A percentile compares a stretch with the other conserved stretches of the same genome.
Conservation (phyloP, 2,329 filamentous ascomycete genomes). For the Huntiella omanensis region DNA sequence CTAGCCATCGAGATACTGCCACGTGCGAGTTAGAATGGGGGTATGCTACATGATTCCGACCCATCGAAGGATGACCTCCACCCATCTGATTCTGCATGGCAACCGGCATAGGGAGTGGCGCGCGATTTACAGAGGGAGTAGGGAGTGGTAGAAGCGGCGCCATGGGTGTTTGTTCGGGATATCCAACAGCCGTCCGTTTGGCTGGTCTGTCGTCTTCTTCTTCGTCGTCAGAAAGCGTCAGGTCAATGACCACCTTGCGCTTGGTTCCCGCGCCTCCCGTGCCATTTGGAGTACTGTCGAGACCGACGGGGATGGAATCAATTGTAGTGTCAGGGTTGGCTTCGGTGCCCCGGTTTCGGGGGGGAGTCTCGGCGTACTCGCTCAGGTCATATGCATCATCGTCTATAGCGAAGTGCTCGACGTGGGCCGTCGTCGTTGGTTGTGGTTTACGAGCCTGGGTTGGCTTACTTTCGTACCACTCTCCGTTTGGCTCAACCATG, state of each 20-base stretch:
- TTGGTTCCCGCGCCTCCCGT: conserved; percentile 24
- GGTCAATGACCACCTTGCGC: conserved; percentile 37
- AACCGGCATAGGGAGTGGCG: no score
- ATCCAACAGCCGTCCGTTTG: conserved; percentile 25
- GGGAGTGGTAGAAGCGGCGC: no score
- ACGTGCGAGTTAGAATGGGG: no score
- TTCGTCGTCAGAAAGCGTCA: conserved; percentile 39
- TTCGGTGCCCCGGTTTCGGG: neutral
- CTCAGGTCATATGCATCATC: neutral
- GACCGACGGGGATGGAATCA: neutral
- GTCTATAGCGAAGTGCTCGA: conserved; percentile 22
- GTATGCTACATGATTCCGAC: no score
- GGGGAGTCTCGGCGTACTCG: neutral
- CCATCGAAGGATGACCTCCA: no score
- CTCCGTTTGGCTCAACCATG: conserved; percentile 70
- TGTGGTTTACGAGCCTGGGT: neutral
- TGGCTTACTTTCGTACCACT: conserved; percentile 36
- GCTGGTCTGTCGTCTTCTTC: conserved; percentile 25
- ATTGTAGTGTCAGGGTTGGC: neutral
- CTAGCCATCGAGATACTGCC: neutral
- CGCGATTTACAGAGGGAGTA: no score
- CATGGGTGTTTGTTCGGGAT: neutral
- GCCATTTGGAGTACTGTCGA: no score
- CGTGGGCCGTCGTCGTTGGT: conserved; percentile 22
- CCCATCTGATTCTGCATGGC: no score